Evolutionary conservation across 2,329 filamentous ascomycete genomes (phyloP).

Genomic region (Corinectria fuckeliana): DNA sequence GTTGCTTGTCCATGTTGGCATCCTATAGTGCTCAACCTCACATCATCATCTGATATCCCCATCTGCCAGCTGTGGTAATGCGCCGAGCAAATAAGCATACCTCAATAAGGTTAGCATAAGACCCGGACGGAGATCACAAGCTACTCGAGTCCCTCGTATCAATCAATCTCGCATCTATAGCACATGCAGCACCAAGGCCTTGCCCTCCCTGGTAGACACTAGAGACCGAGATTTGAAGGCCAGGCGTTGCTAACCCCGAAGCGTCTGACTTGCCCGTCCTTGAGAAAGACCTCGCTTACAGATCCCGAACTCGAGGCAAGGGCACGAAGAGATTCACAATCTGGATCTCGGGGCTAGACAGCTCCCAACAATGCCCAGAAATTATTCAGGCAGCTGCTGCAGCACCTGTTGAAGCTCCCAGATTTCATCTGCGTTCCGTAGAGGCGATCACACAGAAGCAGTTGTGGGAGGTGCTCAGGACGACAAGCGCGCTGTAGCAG

Average conservation of each 20-base stretch:
- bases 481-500: constrained; percentile 28
- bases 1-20: not conserved
- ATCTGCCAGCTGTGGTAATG: not conserved
- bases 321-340: constrained; percentile 9
- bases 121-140: not conserved
- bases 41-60: not conserved
- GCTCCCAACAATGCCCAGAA: not conserved
- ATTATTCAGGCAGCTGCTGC: not conserved
- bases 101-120: not conserved
- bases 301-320: too few species aligned
- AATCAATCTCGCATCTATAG: constrained; percentile 6
- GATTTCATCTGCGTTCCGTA: constrained; percentile 23
- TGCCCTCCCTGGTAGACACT: not conserved
- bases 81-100: constrained; percentile 3
- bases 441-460: constrained; percentile 29
- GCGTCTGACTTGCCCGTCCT: not conserved
- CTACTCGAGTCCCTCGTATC: not conserved
- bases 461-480: constrained; percentile 22
- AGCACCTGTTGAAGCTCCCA: not conserved
- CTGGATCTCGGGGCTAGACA: not conserved
- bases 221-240: constrained; percentile 13
- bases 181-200: not conserved
- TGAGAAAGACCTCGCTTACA: constrained; percentile 2
- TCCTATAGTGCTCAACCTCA: not conserved
- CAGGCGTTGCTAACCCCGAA: constrained; percentile 7